Evolutionary conservation across 768 basidiomycete species (phyloP).

Genomic region (Tulasnella sp.): DNA sequence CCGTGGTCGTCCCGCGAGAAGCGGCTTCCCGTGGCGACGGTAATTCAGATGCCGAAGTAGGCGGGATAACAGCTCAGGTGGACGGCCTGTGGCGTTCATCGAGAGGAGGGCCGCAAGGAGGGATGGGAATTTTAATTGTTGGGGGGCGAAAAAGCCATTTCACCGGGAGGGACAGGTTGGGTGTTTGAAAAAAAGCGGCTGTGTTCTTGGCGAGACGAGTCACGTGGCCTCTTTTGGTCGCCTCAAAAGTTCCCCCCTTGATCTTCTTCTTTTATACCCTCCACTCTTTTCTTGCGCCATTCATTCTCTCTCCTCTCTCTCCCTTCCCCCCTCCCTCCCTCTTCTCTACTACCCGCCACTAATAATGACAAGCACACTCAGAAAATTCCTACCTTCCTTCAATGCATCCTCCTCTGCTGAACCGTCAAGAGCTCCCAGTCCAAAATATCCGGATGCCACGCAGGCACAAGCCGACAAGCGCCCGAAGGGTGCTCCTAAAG

Average conservation of each 20-base stretch:
- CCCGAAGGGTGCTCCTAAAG: conserved; percentile 1
- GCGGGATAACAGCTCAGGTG: neutral
- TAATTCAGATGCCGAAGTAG: too few species aligned
- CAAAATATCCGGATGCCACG: neutral
- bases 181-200: neutral
- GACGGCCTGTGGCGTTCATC: neutral
- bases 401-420: neutral
- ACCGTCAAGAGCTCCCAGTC: neutral
- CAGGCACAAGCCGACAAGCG: neutral
- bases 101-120: neutral
- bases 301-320: neutral
- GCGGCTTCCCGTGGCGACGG: too few species aligned
- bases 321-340: neutral
- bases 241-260: neutral
- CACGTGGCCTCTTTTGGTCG: too few species aligned
- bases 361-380: neutral
- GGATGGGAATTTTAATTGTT: neutral
- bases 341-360: neutral
- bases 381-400: neutral
- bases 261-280: neutral
- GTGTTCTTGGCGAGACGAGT: neutral
- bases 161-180: neutral
- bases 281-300: too few species aligned
- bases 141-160: too few species aligned
- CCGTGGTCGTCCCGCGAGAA: neutral